A percentile compares a stretch with the other conserved stretches of the same genome.
Evolutionary conservation across 345 rosid genomes (phyloP).

Genomic region (Salix arbutifolia): DNA sequence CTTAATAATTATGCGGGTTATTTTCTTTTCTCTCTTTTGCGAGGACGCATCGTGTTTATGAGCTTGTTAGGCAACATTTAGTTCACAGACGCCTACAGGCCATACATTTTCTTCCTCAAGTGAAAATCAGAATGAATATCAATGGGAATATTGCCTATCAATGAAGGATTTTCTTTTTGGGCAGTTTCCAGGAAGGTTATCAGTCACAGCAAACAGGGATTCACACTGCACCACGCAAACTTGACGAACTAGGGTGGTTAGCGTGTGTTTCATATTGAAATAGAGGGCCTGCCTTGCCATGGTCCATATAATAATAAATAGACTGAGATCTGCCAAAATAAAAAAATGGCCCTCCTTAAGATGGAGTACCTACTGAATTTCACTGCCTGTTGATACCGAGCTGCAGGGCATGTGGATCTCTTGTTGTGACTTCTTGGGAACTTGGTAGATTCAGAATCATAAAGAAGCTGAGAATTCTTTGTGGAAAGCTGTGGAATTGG

Average conservation of each 20-base stretch:
- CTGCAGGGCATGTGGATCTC: no score
- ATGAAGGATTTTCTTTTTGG: not conserved
- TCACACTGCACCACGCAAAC: not conserved
- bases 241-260: not conserved
- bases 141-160: not conserved
- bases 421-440: no score
- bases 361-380: no score
- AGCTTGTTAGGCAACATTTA: not conserved
- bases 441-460: no score
- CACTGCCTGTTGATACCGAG: no score
- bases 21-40: not conserved
- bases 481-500: no score
- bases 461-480: no score
- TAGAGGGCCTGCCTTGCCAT: not conserved
- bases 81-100: not conserved
- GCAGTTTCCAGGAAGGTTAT: slow-evolving; percentile 9
- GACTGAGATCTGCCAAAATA: no score
- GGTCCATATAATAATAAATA: not conserved
- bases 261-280: not conserved
- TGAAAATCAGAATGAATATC: not conserved
- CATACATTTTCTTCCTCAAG: not conserved
- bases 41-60: not conserved
- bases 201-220: no score
- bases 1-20: no score
- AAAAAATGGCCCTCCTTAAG: no score